Conservation (phyloP, 495 filamentous ascomycete species). For the Rostrohypoxylon terebratum region DNA sequence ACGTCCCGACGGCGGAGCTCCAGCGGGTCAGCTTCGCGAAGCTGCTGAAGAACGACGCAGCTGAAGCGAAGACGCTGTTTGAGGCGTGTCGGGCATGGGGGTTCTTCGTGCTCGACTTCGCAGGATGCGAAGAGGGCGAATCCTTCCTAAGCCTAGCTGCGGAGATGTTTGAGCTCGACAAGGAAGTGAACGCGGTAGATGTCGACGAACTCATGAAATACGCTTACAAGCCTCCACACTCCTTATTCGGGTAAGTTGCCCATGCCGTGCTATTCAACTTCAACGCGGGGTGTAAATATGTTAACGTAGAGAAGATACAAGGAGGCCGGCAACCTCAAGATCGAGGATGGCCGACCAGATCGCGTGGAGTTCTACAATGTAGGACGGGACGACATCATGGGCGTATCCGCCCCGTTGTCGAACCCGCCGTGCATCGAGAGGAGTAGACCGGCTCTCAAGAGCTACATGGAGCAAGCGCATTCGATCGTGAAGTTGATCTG, state of each 20-base stretch:
- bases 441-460: neutral
- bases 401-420: neutral
- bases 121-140: neutral
- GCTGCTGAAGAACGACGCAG: neutral
- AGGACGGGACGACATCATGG: conserved; percentile 14
- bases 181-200: neutral
- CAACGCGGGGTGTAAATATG: neutral
- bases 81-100: neutral
- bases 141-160: neutral
- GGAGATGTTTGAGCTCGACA: neutral
- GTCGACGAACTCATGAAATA: neutral
- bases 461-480: conserved; percentile 13
- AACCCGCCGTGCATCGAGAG: neutral
- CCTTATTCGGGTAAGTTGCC: neutral
- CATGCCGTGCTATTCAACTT: neutral
- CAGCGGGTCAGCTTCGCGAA: neutral
- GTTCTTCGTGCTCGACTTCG: neutral
- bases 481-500: neutral
- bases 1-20: neutral
- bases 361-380: conserved; percentile 17
- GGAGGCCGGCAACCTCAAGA: neutral
- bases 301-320: neutral
- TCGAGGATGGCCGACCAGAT: neutral
- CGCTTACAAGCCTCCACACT: neutral
- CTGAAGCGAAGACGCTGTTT: neutral